Evolutionary conservation across 768 basidiomycete genomes (phyloP).

Genomic region (Lactifluus hygrophoroides): DNA sequence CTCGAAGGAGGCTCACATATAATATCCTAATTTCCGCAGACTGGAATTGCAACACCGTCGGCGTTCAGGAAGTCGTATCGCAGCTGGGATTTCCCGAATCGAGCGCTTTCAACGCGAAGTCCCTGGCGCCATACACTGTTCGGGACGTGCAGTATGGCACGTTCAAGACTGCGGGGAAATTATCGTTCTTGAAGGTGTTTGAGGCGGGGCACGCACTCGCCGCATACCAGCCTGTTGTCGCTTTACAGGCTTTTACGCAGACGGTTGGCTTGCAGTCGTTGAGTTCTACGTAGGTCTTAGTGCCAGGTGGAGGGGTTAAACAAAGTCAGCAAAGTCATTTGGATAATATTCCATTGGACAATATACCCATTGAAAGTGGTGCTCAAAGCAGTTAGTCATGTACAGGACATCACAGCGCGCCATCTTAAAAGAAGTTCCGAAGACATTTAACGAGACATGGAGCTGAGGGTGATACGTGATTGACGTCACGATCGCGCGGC

Average conservation of each 20-base stretch:
- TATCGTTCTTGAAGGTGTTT: conserved; percentile 38
- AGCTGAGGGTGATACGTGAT: too few relatives aligned
- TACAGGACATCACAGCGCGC: too few relatives aligned
- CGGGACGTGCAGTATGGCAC: conserved; percentile 35
- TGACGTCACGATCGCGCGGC: too few relatives aligned
- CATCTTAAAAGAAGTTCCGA: too few relatives aligned
- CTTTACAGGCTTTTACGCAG: conserved; percentile 17
- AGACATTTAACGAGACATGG: too few relatives aligned
- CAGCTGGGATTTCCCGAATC: conserved; percentile 30
- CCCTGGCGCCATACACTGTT: conserved; percentile 36
- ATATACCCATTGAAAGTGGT: too few relatives aligned
- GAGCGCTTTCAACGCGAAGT: conserved; percentile 30
- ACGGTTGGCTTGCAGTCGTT: conserved; percentile 11
- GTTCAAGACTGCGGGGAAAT: conserved; percentile 41
- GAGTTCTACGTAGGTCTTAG: conserved; percentile 7
- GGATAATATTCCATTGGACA: too few relatives aligned
- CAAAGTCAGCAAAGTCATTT: too few relatives aligned
- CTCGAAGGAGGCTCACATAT: too few relatives aligned
- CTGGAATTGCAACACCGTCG: conserved; percentile 38
- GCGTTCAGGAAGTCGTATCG: conserved; percentile 42
- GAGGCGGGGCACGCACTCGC: conserved; percentile 31
- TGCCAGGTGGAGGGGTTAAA: too few relatives aligned
- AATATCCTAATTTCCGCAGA: conserved; percentile 28
- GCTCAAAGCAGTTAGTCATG: too few relatives aligned
- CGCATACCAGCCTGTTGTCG: conserved; percentile 10